Evolutionary conservation across 164 flowering plant genomes (phyloP).

Genomic region (Vitis rotundifolia): DNA sequence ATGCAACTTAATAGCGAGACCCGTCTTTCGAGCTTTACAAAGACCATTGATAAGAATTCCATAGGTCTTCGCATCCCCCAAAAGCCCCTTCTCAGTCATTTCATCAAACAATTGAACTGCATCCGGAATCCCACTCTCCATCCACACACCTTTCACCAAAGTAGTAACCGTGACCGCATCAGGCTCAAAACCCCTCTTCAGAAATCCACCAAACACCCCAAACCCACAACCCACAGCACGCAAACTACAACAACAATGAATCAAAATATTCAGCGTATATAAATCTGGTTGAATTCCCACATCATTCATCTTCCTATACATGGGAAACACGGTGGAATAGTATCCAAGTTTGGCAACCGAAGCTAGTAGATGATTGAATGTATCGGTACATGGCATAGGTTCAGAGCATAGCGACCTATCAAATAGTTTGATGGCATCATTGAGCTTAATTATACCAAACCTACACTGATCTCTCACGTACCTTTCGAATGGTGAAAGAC

Average conservation of each 20-base stretch:
- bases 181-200: conserved; percentile 5
- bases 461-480: no score
- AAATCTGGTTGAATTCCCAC: not conserved
- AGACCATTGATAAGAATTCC: not conserved
- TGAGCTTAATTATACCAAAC: no score
- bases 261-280: not conserved
- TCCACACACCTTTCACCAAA: not conserved
- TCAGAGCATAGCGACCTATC: no score
- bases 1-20: conserved; percentile 11
- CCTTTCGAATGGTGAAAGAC: no score
- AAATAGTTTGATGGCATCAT: no score
- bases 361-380: no score
- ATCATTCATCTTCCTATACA: no score
- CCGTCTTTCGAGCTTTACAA: conserved; percentile 3
- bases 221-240: conserved; percentile 1
- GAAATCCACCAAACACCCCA: not conserved
- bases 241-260: not conserved
- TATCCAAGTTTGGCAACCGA: no score
- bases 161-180: not conserved
- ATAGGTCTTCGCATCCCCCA: not conserved
- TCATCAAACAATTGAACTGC: conserved; percentile 1
- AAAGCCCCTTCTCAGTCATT: conserved; percentile 1
- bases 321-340: no score
- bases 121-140: not conserved
- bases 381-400: no score